A percentile compares a stretch with the other conserved stretches of the same genome.
phyloP scores from a whole-genome alignment of 768 basidiomycete genomes.

The Tephrocybe rancida region DNA sequence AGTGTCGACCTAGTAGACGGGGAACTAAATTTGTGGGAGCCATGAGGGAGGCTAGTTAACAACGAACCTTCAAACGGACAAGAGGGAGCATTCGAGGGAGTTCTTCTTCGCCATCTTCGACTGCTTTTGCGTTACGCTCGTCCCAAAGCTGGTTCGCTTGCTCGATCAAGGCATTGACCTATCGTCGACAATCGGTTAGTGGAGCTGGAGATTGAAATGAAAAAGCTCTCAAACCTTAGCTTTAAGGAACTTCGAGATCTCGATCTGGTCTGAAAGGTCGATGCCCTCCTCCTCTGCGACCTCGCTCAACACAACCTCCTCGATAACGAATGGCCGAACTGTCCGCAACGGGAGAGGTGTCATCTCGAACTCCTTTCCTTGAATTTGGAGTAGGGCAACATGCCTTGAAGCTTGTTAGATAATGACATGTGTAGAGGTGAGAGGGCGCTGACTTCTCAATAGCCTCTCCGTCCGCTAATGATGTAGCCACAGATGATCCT shows the following conservation, averaged over 20 bases:
- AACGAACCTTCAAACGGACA: constrained; percentile 73
- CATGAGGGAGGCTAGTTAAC: not conserved
- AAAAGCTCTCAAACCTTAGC: constrained; percentile 50
- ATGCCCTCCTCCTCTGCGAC: constrained; percentile 77
- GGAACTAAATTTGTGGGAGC: not conserved
- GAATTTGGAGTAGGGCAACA: constrained; percentile 86
- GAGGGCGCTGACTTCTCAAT: constrained; percentile 72
- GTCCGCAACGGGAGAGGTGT: constrained; percentile 87
- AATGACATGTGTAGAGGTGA: not conserved
- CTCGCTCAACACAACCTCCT: constrained; percentile 75
- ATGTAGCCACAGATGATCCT: constrained; percentile 93
- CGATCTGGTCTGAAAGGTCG: constrained; percentile 79
- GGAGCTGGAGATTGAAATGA: not conserved
- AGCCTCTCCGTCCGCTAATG: constrained; percentile 90
- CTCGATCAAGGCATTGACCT: constrained; percentile 82
- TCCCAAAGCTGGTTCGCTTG: constrained; percentile 80
- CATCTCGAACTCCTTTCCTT: constrained; percentile 85
- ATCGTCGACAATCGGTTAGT: not conserved
- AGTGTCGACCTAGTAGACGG: constrained; percentile 74
- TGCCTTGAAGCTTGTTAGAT: constrained; percentile 57
- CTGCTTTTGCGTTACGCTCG: constrained; percentile 65
- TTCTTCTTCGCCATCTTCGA: constrained; percentile 62
- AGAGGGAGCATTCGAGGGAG: constrained; percentile 81
- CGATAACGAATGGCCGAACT: constrained; percentile 92
- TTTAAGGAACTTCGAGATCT: constrained; percentile 81